Conservation (phyloP, 1,139 yeast species). For the Debaryomycetaceae sp. region DNA sequence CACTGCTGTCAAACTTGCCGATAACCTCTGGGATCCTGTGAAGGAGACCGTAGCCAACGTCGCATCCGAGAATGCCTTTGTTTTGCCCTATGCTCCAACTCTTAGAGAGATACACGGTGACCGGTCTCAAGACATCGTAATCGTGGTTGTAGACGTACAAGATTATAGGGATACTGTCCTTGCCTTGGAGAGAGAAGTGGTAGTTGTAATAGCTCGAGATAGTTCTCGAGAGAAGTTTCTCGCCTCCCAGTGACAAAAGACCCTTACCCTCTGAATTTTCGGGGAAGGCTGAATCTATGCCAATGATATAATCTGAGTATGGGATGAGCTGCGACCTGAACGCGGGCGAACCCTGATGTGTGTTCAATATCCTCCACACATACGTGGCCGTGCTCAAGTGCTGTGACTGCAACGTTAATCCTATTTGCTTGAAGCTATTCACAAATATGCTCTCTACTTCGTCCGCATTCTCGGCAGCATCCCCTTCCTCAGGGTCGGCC, state of each 20-base stretch:
- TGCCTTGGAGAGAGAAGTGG: slow-evolving; percentile 34
- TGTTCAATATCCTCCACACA: slow-evolving; percentile 82
- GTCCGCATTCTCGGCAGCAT: slow-evolving; percentile 6
- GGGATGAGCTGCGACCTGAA: slow-evolving; percentile 79
- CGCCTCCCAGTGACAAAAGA: slow-evolving; percentile 80
- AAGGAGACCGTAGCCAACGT: slow-evolving; percentile 87
- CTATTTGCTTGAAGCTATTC: slow-evolving; percentile 40
- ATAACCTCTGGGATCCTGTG: slow-evolving; percentile 77
- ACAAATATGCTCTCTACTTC: slow-evolving; percentile 14
- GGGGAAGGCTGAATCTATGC: slow-evolving; percentile 61
- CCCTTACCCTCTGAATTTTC: slow-evolving; percentile 54
- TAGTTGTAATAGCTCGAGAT: slow-evolving; percentile 55
- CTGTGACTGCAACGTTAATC: slow-evolving; percentile 71
- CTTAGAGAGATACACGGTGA: slow-evolving; percentile 56
- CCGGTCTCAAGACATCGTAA: slow-evolving; percentile 81
- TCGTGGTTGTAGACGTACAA: slow-evolving; percentile 88
- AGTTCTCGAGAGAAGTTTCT: slow-evolving; percentile 68
- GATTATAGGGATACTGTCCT: slow-evolving; percentile 40
- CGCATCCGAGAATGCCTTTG: slow-evolving; percentile 84
- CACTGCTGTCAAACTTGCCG: slow-evolving; percentile 42
- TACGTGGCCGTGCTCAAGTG: slow-evolving; percentile 73
- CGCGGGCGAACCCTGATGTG: slow-evolving; percentile 81
- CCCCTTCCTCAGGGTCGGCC: slow-evolving; percentile 12
- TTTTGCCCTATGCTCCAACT: slow-evolving; percentile 51
- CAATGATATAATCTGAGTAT: slow-evolving; percentile 84